phyloP scores from a whole-genome alignment of 2,329 filamentous ascomycete genomes.

The Huntiella omanensis region DNA sequence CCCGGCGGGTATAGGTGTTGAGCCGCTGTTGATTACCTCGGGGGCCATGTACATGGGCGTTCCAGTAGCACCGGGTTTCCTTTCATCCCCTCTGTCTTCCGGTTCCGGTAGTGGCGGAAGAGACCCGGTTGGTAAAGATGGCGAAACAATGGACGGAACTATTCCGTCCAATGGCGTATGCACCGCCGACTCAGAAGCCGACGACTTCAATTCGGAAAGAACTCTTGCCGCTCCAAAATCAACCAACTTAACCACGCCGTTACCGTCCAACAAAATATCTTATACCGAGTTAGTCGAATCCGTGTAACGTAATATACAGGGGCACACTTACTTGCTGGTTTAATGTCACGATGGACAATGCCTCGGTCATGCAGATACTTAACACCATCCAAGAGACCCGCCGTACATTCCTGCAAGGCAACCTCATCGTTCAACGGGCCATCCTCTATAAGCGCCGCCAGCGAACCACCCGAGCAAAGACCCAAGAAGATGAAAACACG shows the following conservation, averaged over 20 bases:
- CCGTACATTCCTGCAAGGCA: conserved; percentile 87
- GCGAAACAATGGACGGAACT: neutral
- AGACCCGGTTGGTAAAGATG: neutral
- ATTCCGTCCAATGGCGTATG: conserved; percentile 20
- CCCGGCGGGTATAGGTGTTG: conserved; percentile 32
- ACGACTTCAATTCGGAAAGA: conserved; percentile 64
- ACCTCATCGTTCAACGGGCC: conserved; percentile 95
- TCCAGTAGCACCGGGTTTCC: conserved; percentile 72
- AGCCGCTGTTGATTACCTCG: conserved; percentile 82
- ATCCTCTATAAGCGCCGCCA: conserved; percentile 79
- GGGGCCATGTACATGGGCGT: conserved; percentile 99
- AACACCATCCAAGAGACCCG: conserved; percentile 85
- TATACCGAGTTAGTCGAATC: neutral
- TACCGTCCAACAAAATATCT: conserved; percentile 93
- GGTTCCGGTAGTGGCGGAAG: neutral
- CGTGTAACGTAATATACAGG: neutral
- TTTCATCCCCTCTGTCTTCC: conserved; percentile 25
- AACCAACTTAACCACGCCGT: conserved; percentile 97
- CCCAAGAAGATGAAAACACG: conserved; percentile 99
- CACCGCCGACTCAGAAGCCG: conserved; percentile 76
- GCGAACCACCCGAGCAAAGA: conserved; percentile 86
- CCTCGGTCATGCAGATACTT: conserved; percentile 81
- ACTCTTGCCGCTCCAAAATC: conserved; percentile 88
- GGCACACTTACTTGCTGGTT: conserved; percentile 64
- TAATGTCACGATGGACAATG: conserved; percentile 93